These are phyloP conservation scores for Neurospora terricola DNA, from an alignment of 495 filamentous ascomycete genomes.

Conservation along the genomic window DNA sequence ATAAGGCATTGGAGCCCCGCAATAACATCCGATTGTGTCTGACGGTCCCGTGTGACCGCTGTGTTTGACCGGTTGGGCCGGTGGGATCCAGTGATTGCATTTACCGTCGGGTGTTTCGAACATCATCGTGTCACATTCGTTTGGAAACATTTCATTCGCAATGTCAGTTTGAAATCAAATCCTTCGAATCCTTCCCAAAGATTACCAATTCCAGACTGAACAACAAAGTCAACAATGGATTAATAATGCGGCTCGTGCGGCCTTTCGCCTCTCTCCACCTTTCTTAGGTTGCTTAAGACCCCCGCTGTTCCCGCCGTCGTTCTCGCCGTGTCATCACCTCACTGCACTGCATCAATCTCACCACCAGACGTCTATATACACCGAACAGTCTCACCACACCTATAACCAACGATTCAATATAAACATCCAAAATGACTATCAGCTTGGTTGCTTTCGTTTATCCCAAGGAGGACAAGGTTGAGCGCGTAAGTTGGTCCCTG, in stretches of 20 bases:
- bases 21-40: background rate
- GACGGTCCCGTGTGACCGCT: background rate
- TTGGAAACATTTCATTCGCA: background rate
- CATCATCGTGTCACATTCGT: background rate
- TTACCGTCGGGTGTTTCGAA: background rate
- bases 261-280: background rate
- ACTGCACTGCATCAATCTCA: background rate
- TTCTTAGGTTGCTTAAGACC: background rate
- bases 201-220: background rate
- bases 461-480: conserved; percentile 16
- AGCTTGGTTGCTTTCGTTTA: conserved; percentile 10
- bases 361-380: background rate
- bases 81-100: background rate
- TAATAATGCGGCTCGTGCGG: background rate
- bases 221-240: background rate
- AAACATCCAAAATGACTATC: conserved; percentile 8
- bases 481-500: conserved; percentile 9
- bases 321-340: background rate
- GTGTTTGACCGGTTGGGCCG: background rate
- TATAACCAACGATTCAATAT: background rate
- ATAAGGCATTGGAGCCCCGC: background rate
- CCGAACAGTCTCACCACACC: background rate
- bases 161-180: background rate
- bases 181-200: background rate
- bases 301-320: background rate